phyloP scores from a whole-genome alignment of 2,329 filamentous ascomycete genomes.

The Periconia macrospinosa region DNA sequence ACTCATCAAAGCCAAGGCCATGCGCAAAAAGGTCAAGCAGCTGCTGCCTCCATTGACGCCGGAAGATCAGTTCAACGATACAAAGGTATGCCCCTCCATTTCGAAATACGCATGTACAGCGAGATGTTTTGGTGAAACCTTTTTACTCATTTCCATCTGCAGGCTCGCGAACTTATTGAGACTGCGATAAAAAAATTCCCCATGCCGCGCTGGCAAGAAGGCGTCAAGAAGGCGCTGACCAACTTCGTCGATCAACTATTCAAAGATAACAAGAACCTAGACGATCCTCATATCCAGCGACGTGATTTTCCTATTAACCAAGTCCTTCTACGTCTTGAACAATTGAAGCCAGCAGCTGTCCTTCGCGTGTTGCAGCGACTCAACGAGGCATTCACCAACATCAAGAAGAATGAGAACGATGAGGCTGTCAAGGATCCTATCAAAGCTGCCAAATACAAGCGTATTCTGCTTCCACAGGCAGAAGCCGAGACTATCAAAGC shows the following conservation, averaged over 20 bases:
- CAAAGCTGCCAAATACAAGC: conserved; percentile 21
- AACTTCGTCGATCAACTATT: conserved; percentile 9
- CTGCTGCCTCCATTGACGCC: not conserved
- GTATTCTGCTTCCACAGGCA: conserved; percentile 13
- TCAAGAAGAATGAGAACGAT: conserved; percentile 12
- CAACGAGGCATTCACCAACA: not conserved
- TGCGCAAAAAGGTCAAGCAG: conserved; percentile 3
- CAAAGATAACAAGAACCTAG: conserved; percentile 2
- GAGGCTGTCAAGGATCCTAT: not conserved
- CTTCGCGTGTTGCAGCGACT: conserved; percentile 5
- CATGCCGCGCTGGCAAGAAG: not conserved
- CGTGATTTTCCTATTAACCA: conserved; percentile 1
- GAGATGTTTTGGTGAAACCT: not conserved
- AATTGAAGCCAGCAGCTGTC: conserved; percentile 14
- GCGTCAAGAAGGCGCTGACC: not conserved
- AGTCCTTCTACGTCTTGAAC: conserved; percentile 4
- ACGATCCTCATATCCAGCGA: conserved; percentile 1
- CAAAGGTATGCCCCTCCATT: not conserved
- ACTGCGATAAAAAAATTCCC: not conserved
- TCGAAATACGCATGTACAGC: too few species aligned
- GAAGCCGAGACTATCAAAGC: conserved; percentile 10
- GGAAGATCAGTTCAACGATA: too few species aligned
- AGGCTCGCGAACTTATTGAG: conserved; percentile 3
- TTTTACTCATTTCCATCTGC: not conserved
- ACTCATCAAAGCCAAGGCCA: conserved; percentile 1